Conservation (phyloP, 1,284 basidiomycete genomes). For the Cutaneotrichosporon sp. region DNA sequence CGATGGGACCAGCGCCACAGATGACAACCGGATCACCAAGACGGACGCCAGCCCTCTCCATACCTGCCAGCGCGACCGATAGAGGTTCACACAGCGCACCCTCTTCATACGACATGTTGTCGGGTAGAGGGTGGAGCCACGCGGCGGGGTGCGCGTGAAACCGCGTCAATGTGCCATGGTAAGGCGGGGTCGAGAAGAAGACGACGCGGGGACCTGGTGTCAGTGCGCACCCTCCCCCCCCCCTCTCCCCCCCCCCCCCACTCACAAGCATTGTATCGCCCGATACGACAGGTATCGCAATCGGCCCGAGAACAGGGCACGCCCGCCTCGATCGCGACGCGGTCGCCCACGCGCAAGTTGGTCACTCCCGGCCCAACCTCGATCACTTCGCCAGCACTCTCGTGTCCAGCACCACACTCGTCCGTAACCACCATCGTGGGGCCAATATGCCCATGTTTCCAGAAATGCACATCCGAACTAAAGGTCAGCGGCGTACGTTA, state of each 20-base stretch:
- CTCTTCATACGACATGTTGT: slow-evolving; percentile 56
- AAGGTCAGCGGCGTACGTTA: background rate
- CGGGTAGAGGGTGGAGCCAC: slow-evolving; percentile 59
- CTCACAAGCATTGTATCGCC: slow-evolving; percentile 58
- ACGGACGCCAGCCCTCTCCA: slow-evolving; percentile 56
- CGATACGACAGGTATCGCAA: slow-evolving; percentile 57
- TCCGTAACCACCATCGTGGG: slow-evolving; percentile 52
- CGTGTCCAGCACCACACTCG: slow-evolving; percentile 54
- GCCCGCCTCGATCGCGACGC: slow-evolving; percentile 58
- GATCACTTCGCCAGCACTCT: slow-evolving; percentile 55
- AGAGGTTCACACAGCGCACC: slow-evolving; percentile 59
- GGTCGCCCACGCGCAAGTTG: slow-evolving; percentile 51
- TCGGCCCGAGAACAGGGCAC: slow-evolving; percentile 56
- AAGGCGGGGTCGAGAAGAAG: slow-evolving; percentile 57
- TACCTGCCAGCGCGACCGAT: slow-evolving; percentile 57
- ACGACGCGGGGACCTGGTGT: slow-evolving; percentile 53
- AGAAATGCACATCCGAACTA: slow-evolving; percentile 58
- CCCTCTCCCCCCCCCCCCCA: too few relatives aligned
- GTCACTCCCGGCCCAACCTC: slow-evolving; percentile 54
- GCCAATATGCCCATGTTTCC: slow-evolving; percentile 57
- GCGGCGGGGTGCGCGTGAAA: slow-evolving; percentile 59
- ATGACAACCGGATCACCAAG: slow-evolving; percentile 57
- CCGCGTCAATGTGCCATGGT: slow-evolving; percentile 55
- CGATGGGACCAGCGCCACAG: slow-evolving; percentile 58
- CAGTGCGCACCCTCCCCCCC: too few relatives aligned